phyloP scores from a whole-genome alignment of 495 filamentous ascomycete genomes.

The Neurospora sp. region DNA sequence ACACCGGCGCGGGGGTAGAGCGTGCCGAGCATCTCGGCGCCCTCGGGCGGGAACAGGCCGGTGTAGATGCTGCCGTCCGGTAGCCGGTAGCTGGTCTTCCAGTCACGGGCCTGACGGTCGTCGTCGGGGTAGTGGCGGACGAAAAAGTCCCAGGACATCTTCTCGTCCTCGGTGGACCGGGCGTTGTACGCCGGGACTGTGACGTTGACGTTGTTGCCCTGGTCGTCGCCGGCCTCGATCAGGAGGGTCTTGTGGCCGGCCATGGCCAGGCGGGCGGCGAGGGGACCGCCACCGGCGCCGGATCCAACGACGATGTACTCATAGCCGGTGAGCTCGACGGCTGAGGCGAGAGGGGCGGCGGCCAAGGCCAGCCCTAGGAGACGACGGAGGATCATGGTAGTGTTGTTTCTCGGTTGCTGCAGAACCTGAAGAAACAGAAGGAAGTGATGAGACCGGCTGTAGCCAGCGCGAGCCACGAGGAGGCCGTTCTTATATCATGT shows the following conservation, averaged over 20 bases:
- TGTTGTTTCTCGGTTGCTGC: neutral
- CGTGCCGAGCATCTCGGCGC: constrained; percentile 32
- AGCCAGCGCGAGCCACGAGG: neutral
- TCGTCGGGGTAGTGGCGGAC: constrained; percentile 35
- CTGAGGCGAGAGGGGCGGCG: constrained; percentile 2
- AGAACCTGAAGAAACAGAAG: neutral
- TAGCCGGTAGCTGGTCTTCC: constrained; percentile 31
- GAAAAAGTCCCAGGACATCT: constrained; percentile 36
- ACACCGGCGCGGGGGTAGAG: constrained; percentile 40
- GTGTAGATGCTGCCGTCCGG: constrained; percentile 24
- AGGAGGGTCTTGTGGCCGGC: constrained; percentile 49
- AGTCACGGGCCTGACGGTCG: constrained; percentile 24
- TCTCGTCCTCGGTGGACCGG: constrained; percentile 17
- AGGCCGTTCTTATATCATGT: neutral
- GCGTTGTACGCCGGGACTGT: constrained; percentile 17
- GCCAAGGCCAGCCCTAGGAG: constrained; percentile 7
- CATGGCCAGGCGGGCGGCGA: constrained; percentile 51
- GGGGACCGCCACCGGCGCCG: constrained; percentile 50
- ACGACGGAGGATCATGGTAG: constrained; percentile 4
- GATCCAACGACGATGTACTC: constrained; percentile 59
- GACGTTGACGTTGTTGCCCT: constrained; percentile 25
- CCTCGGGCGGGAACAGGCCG: constrained; percentile 30
- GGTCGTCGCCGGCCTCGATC: constrained; percentile 51
- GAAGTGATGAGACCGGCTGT: neutral
- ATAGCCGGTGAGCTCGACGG: constrained; percentile 30